These are phyloP conservation scores for Aspergillus indologenus DNA, from an alignment of 495 filamentous ascomycete genomes.

Conservation along the genomic window DNA sequence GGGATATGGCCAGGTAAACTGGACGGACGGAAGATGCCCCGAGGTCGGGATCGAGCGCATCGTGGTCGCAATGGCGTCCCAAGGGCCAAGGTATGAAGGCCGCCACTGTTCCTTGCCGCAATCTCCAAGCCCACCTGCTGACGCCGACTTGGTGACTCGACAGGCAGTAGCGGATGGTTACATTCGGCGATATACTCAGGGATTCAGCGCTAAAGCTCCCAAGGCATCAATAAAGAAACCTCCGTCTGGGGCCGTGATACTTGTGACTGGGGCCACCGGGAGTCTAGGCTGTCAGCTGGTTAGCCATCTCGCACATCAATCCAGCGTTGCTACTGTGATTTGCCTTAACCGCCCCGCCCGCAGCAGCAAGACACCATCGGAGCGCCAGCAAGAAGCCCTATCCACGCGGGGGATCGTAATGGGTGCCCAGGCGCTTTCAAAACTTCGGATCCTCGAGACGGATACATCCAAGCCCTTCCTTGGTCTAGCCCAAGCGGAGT, in stretches of 20 bases:
- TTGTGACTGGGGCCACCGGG: conserved; percentile 49
- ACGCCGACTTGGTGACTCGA: too few relatives aligned
- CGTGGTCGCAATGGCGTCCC: too few relatives aligned
- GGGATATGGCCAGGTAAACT: too few relatives aligned
- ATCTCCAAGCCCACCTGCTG: too few relatives aligned
- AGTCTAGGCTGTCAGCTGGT: conserved; percentile 45
- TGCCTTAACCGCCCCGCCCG: conserved; percentile 6
- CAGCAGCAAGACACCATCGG: background rate
- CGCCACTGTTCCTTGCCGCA: too few relatives aligned
- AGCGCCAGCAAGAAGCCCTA: conserved; percentile 9
- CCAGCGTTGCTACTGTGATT: background rate
- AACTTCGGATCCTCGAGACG: conserved; percentile 20
- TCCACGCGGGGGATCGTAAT: conserved; percentile 36
- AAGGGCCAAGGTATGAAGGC: too few relatives aligned
- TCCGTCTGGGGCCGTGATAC: conserved; percentile 22
- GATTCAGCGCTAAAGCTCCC: background rate
- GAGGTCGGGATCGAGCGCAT: too few relatives aligned
- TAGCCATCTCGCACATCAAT: conserved; percentile 10
- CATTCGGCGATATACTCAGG: too few relatives aligned
- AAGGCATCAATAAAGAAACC: background rate
- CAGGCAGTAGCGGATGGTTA: too few relatives aligned
- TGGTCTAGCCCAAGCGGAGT: conserved; percentile 16
- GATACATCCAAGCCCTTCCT: conserved; percentile 5
- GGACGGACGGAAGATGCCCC: too few relatives aligned
- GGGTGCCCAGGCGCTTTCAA: conserved; percentile 43